Base-by-base conservation (phyloP, 768 basidiomycete species). In the Suillus weaverae region DNA sequence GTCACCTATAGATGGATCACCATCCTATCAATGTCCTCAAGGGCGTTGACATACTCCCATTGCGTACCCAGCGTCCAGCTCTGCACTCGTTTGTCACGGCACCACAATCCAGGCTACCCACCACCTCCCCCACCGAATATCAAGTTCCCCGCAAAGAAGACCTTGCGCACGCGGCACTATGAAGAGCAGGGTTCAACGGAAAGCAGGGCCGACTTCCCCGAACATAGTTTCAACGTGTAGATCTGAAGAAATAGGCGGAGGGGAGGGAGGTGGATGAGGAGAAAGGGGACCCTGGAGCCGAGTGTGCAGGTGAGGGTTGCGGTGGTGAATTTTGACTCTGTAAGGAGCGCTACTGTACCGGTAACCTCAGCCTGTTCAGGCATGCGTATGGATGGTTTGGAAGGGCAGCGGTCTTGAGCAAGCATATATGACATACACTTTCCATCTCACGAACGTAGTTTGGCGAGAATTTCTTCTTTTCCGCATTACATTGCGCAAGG, bases 401-500 rank as follows among this genome's bases (percentile, higher is more conserved):
- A 41, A 41, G 14, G 41, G 8, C 61, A 39, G 18, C 2, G 56
- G 18, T 50, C 32, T 55, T 32, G 63, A 36, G 67, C 30, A 1
- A 64, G 69, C 62, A 79, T 72, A 69, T 86, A 69, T 86, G 82
- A 61, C 90, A 76, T 14, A 95, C 94, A 22, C 94, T 95, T 72
- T 97, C 95, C 78, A 96, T 82, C 73, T 97, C 95, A 35, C 95
- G 86, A 0, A 97, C 84, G 70, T 89, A 89, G 32, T 87, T 86
- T 3, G 95, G 94, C 6, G 91, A 84, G 43, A 88, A 75, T 73
- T 89, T 91, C 76, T 87, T 89, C 80, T 87, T 89, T 71, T 95
- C 92, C 0, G 94, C 94, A 81, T 97, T 97, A 80, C 95, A 97
- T 71, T 97, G 95, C 0, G 84, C 93, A 22, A 97, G 74, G 13